These are phyloP conservation scores for Ilex asprella DNA, from an alignment of 257 asterid species.

Conservation along the genomic window DNA sequence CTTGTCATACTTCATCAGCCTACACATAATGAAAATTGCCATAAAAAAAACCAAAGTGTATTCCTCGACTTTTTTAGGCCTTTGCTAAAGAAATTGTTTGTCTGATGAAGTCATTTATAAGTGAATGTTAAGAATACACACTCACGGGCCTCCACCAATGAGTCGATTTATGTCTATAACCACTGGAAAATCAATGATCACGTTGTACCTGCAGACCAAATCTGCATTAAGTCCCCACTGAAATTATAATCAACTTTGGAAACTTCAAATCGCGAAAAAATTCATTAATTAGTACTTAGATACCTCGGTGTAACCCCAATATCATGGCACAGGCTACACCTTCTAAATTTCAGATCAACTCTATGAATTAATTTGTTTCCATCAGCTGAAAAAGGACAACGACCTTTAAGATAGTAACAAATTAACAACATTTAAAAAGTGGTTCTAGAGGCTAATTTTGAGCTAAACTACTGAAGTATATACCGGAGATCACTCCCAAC, in stretches of 20 bases:
- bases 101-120: neutral
- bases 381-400: slow-evolving; percentile 30
- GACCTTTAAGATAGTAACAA: neutral
- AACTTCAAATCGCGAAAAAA: neutral
- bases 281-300: neutral
- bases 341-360: slow-evolving; percentile 45
- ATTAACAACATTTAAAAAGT: no score
- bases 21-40: slow-evolving; percentile 4
- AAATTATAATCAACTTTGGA: neutral
- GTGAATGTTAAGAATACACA: slow-evolving; percentile 8
- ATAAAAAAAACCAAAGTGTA: neutral
- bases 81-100: neutral
- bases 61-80: neutral
- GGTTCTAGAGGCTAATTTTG: neutral
- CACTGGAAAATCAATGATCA: slow-evolving; percentile 60
- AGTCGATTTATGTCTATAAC: slow-evolving; percentile 47
- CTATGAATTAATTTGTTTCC: slow-evolving; percentile 49
- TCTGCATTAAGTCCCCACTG: neutral
- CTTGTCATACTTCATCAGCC: slow-evolving; percentile 44
- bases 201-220: slow-evolving; percentile 38
- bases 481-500: slow-evolving; percentile 65
- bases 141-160: slow-evolving; percentile 56
- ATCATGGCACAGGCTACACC: slow-evolving; percentile 66
- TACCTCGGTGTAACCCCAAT: slow-evolving; percentile 54
- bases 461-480: neutral